These are phyloP conservation scores for Fragaria ananassa DNA, from an alignment of 306 rosid species.

Conservation along the genomic window DNA sequence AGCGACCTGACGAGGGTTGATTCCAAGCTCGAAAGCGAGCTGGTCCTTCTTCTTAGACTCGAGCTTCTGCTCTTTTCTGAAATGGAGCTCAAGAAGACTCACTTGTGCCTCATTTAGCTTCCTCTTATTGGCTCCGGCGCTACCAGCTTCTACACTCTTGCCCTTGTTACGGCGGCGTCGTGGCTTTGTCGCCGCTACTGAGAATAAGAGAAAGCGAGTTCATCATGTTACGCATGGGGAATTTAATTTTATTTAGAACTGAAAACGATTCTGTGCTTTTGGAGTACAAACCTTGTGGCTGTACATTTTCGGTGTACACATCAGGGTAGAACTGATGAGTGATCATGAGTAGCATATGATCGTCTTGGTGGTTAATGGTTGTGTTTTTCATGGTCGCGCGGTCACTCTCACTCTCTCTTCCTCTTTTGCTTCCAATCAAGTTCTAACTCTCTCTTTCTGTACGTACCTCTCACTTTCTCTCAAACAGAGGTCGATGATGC, in stretches of 20 bases:
- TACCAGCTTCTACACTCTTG: constrained; percentile 43
- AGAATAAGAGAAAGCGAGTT: neutral
- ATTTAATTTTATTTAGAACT: neutral
- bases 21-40: constrained; percentile 78
- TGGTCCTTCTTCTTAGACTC: constrained; percentile 74
- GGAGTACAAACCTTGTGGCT: constrained; percentile 58
- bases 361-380: constrained; percentile 38
- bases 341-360: constrained; percentile 41
- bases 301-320: constrained; percentile 48
- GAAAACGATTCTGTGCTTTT: neutral
- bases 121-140: constrained; percentile 48
- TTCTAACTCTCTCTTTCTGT: constrained; percentile 10
- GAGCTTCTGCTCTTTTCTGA: constrained; percentile 69
- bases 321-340: constrained; percentile 44
- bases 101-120: constrained; percentile 72
- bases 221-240: neutral
- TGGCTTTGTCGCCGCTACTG: constrained; percentile 50
- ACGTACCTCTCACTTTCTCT: constrained; percentile 7
- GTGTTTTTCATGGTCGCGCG: neutral
- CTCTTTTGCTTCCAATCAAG: neutral
- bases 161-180: constrained; percentile 62
- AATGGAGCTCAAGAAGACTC: constrained; percentile 54
- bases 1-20: constrained; percentile 91
- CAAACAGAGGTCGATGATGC: constrained; percentile 9
- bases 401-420: neutral